These are phyloP conservation scores for Jamesozyma lodderae DNA, from an alignment of 805 yeast genomes.

Conservation along the genomic window DNA sequence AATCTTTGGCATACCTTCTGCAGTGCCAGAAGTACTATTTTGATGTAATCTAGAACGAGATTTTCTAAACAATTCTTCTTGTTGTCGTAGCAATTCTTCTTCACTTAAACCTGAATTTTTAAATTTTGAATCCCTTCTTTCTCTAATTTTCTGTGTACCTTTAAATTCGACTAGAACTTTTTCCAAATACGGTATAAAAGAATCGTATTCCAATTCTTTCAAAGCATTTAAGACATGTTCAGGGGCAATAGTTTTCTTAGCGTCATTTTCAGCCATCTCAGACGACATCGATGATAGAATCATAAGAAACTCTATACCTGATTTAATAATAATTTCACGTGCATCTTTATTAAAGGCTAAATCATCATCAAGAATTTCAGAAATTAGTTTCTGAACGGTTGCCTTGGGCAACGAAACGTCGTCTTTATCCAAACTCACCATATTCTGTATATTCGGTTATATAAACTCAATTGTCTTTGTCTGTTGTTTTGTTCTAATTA, in stretches of 20 bases:
- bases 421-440: conserved; percentile 15
- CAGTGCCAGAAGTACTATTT: conserved; percentile 5
- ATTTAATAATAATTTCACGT: conserved; percentile 88
- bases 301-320: conserved; percentile 94
- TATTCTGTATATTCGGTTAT: not conserved
- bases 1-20: not conserved
- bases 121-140: conserved; percentile 83
- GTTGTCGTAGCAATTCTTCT: conserved; percentile 85
- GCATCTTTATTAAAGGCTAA: conserved; percentile 86
- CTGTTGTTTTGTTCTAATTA: no score
- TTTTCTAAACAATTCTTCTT: conserved; percentile 82
- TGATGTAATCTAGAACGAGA: conserved; percentile 56
- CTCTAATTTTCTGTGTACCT: conserved; percentile 79
- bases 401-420: conserved; percentile 42
- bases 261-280: conserved; percentile 92
- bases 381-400: conserved; percentile 88
- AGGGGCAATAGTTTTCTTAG: conserved; percentile 91
- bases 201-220: conserved; percentile 75
- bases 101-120: conserved; percentile 88
- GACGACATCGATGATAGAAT: conserved; percentile 86
- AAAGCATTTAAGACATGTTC: conserved; percentile 92
- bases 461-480: not conserved
- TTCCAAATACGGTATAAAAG: conserved; percentile 74
- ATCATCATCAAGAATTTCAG: conserved; percentile 85
- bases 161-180: conserved; percentile 79